These are phyloP conservation scores for Diaporthe nobilis DNA, from an alignment of 2,329 filamentous ascomycete species.

Conservation along the genomic window DNA sequence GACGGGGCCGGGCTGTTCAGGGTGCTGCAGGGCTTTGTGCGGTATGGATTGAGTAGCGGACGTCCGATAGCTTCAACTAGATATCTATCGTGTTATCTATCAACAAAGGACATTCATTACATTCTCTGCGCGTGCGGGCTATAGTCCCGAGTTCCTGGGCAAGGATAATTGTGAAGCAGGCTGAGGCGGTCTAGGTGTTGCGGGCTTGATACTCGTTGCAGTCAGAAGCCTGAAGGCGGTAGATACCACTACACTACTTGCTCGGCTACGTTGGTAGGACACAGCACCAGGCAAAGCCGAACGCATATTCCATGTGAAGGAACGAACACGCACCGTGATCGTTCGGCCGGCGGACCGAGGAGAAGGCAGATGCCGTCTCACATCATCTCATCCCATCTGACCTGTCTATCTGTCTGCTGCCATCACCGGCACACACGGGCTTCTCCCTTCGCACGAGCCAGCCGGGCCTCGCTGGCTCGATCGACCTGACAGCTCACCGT, in stretches of 20 bases:
- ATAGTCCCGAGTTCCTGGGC: background rate
- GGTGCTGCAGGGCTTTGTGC: conserved; percentile 8
- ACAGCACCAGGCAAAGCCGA: background rate
- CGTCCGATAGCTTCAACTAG: background rate
- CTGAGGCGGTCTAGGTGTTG: background rate
- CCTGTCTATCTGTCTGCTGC: conserved; percentile 3
- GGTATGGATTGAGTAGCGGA: conserved; percentile 7
- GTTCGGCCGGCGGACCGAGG: conserved; percentile 22
- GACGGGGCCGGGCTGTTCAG: conserved; percentile 34
- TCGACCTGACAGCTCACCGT: conserved; percentile 27
- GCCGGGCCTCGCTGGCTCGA: conserved; percentile 8
- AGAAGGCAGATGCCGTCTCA: conserved; percentile 39
- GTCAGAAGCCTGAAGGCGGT: background rate
- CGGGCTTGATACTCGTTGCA: background rate
- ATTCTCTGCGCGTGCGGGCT: background rate
- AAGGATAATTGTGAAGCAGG: background rate
- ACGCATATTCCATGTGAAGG: conserved; percentile 4
- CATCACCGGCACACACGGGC: background rate
- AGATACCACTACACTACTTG: background rate
- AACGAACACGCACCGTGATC: conserved; percentile 8
- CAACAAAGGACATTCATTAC: background rate
- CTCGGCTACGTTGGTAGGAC: background rate
- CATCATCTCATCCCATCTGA: conserved; percentile 38
- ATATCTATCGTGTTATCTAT: background rate
- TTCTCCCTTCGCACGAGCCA: conserved; percentile 17